Percentiles rank a stretch among this genome's conserved stretches.
Conservation (phyloP, 345 rosid species). For the Eucalyptus caleyi region DNA sequence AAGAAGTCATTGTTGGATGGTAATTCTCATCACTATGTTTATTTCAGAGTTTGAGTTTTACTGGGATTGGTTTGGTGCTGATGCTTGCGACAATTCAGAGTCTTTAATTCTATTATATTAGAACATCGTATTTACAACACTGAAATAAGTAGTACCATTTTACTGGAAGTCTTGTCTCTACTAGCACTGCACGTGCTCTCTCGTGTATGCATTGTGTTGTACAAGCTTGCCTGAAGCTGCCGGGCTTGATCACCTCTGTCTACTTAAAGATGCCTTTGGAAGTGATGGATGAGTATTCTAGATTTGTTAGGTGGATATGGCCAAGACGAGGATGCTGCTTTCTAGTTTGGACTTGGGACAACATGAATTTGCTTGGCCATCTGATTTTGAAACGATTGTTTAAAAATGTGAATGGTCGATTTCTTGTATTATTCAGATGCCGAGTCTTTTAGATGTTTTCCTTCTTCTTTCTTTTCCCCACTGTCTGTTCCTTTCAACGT, state of each 20-base stretch:
- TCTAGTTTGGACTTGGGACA: background rate
- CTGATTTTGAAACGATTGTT: background rate
- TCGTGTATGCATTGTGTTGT: background rate
- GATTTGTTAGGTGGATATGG: background rate
- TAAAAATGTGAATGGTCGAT: background rate
- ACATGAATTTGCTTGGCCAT: background rate
- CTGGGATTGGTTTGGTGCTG: background rate
- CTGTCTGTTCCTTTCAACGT: background rate
- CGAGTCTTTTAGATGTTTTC: background rate
- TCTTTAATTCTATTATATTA: background rate
- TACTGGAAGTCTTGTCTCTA: background rate
- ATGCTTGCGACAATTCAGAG: background rate
- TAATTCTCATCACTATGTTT: conserved; percentile 1
- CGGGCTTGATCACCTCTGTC: background rate
- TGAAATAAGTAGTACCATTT: background rate
- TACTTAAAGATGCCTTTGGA: background rate
- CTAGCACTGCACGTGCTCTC: background rate
- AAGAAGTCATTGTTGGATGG: conserved; percentile 98
- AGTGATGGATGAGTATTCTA: background rate
- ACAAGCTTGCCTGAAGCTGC: background rate
- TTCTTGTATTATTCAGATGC: background rate
- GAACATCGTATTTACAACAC: background rate
- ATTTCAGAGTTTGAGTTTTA: background rate
- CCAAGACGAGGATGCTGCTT: background rate
- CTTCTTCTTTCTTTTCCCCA: background rate